A percentile compares a stretch with the other conserved stretches of the same genome.
Evolutionary conservation across 371 early-diverging fungal species (phyloP).

Genomic region (Mucor sp.): DNA sequence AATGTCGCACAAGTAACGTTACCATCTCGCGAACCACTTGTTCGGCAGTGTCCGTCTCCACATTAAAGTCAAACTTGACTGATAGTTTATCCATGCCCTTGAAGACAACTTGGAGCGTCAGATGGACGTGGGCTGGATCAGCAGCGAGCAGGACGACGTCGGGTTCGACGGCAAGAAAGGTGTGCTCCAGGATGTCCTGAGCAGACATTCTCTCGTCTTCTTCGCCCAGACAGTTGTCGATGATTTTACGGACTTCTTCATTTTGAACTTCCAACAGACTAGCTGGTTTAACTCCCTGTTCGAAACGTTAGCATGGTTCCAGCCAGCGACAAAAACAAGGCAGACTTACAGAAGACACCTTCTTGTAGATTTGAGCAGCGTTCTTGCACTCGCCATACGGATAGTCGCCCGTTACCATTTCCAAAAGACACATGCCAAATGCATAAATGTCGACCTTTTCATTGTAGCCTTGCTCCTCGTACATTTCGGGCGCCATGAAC

Average conservation of each 20-base stretch:
- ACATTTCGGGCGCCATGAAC: conserved; percentile 97
- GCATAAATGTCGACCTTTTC: conserved; percentile 94
- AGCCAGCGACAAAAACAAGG: too few species aligned
- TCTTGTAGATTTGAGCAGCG: conserved; percentile 86
- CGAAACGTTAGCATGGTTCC: not conserved
- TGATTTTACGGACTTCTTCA: conserved; percentile 75
- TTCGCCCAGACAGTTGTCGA: conserved; percentile 74
- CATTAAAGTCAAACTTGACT: conserved; percentile 90
- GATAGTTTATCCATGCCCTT: conserved; percentile 80
- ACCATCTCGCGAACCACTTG: conserved; percentile 91
- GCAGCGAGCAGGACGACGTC: conserved; percentile 69
- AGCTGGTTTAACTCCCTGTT: conserved; percentile 81
- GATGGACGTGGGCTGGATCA: conserved; percentile 63
- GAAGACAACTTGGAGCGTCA: conserved; percentile 81
- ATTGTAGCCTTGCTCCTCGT: conserved; percentile 86
- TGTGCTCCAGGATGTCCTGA: conserved; percentile 77
- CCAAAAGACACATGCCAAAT: conserved; percentile 91
- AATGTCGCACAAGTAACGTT: conserved; percentile 44
- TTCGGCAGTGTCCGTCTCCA: conserved; percentile 87
- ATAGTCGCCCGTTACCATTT: conserved; percentile 90
- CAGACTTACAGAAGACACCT: conserved; percentile 63
- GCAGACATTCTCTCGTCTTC: conserved; percentile 69
- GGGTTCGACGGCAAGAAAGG: conserved; percentile 82
- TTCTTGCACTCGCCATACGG: conserved; percentile 90
- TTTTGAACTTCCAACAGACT: conserved; percentile 71